These are phyloP conservation scores for Globisporangium perplexum DNA, from an alignment of 352 stramenopile genomes.

Conservation along the genomic window DNA sequence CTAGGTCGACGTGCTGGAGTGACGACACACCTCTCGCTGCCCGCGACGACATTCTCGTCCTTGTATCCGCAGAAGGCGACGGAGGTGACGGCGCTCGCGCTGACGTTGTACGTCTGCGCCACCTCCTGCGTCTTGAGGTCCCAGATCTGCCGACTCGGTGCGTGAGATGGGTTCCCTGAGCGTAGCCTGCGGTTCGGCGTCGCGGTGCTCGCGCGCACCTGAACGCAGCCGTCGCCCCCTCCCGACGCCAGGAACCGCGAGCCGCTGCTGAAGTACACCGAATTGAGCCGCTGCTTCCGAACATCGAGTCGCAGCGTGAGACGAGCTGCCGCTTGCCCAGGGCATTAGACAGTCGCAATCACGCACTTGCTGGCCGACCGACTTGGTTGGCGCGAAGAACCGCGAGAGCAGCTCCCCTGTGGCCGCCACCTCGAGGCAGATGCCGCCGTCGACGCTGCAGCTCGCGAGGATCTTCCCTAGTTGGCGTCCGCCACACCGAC, in stretches of 20 bases:
- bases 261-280: slow-evolving; percentile 64
- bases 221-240: slow-evolving; percentile 47
- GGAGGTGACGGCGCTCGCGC: slow-evolving; percentile 51
- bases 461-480: slow-evolving; percentile 57
- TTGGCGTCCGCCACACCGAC: too few species aligned
- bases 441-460: slow-evolving; percentile 49
- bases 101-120: slow-evolving; percentile 57
- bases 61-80: slow-evolving; percentile 70
- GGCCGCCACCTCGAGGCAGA: slow-evolving; percentile 47
- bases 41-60: slow-evolving; percentile 64
- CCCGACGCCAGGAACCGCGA: slow-evolving; percentile 63
- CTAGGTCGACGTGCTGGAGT: background rate
- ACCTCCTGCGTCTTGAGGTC: slow-evolving; percentile 73
- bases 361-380: slow-evolving; percentile 28
- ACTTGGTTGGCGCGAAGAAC: slow-evolving; percentile 52
- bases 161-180: background rate
- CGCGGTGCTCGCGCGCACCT: slow-evolving; percentile 14
- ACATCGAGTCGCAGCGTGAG: background rate
- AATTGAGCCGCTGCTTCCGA: slow-evolving; percentile 37
- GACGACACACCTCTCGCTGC: slow-evolving; percentile 43
- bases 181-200: too few species aligned
- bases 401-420: slow-evolving; percentile 55
- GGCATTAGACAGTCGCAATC: background rate
- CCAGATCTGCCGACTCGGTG: slow-evolving; percentile 32
- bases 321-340: background rate